These are phyloP conservation scores for Lepidium aucheri DNA, from an alignment of 345 rosid species.

Conservation along the genomic window DNA sequence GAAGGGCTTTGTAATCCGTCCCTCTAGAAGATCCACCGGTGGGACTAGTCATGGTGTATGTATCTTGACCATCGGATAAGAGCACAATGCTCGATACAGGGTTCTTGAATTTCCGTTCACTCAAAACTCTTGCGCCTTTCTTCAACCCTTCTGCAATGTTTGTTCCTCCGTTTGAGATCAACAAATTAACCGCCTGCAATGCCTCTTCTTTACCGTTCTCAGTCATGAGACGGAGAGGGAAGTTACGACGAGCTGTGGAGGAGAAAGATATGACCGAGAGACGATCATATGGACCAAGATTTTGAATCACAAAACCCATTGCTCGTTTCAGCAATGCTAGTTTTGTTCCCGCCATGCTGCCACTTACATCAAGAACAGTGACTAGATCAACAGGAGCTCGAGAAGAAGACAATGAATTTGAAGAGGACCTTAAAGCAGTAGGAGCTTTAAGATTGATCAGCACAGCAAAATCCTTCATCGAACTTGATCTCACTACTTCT, in stretches of 20 bases:
- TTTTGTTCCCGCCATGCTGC: slow-evolving; percentile 98
- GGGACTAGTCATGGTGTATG: slow-evolving; percentile 56
- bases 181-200: slow-evolving; percentile 71
- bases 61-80: slow-evolving; percentile 96
- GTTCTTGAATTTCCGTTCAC: slow-evolving; percentile 75
- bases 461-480: slow-evolving; percentile 57
- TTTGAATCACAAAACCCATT: slow-evolving; percentile 97
- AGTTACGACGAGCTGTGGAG: slow-evolving; percentile 73
- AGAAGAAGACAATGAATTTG: slow-evolving; percentile 23
- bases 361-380: slow-evolving; percentile 95
- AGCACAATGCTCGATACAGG: slow-evolving; percentile 77
- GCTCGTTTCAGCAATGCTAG: slow-evolving; percentile 92
- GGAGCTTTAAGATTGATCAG: slow-evolving; percentile 89
- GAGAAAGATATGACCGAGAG: slow-evolving; percentile 94
- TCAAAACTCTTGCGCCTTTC: slow-evolving; percentile 74
- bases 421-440: slow-evolving; percentile 27
- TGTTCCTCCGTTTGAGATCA: slow-evolving; percentile 85
- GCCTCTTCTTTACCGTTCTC: slow-evolving; percentile 77
- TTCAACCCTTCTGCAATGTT: slow-evolving; percentile 88
- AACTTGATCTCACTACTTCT: slow-evolving; percentile 39
- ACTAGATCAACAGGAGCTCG: slow-evolving; percentile 91
- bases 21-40: slow-evolving; percentile 22
- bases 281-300: slow-evolving; percentile 83
- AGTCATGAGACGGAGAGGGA: slow-evolving; percentile 80
- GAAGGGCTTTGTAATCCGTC: slow-evolving; percentile 48